Percentiles rank a stretch among this genome's conserved stretches.
Evolutionary conservation across 768 basidiomycete genomes (phyloP).

Genomic region (Leccinum boreale): DNA sequence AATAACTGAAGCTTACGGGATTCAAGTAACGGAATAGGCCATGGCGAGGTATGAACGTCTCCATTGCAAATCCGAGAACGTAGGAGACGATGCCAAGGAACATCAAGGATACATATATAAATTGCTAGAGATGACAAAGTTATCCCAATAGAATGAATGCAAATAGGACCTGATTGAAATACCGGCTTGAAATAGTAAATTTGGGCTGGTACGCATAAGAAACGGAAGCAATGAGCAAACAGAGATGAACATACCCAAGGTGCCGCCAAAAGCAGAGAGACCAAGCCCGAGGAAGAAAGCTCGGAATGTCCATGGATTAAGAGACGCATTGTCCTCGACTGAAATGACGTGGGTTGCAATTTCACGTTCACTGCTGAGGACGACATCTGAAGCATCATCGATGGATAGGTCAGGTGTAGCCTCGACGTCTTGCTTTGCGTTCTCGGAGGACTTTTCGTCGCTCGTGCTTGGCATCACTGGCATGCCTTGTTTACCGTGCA

Average conservation of each 20-base stretch:
- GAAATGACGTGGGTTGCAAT: slow-evolving; percentile 42
- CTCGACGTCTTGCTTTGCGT: slow-evolving; percentile 33
- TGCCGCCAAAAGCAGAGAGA: background rate
- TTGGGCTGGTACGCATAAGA: slow-evolving; percentile 36
- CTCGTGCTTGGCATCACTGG: background rate
- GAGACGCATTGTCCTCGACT: background rate
- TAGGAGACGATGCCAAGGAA: slow-evolving; percentile 52
- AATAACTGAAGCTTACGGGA: slow-evolving; percentile 30
- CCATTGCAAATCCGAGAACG: slow-evolving; percentile 45
- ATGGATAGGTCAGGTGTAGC: background rate
- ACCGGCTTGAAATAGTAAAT: slow-evolving; percentile 64
- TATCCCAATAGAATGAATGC: background rate
- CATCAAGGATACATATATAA: slow-evolving; percentile 48
- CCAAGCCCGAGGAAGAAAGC: background rate
- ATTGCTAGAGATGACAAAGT: slow-evolving; percentile 38
- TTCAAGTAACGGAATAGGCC: slow-evolving; percentile 50
- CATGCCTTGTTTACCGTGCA: background rate
- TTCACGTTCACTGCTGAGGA: slow-evolving; percentile 42
- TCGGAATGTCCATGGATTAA: background rate
- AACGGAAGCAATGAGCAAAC: background rate
- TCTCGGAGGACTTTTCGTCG: slow-evolving; percentile 6
- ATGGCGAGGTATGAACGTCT: slow-evolving; percentile 42
- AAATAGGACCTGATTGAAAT: background rate
- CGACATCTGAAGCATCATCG: slow-evolving; percentile 10
- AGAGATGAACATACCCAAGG: background rate